Base-by-base conservation (phyloP, 2,329 filamentous ascomycete species). In the Cryphonectria japonica region DNA sequence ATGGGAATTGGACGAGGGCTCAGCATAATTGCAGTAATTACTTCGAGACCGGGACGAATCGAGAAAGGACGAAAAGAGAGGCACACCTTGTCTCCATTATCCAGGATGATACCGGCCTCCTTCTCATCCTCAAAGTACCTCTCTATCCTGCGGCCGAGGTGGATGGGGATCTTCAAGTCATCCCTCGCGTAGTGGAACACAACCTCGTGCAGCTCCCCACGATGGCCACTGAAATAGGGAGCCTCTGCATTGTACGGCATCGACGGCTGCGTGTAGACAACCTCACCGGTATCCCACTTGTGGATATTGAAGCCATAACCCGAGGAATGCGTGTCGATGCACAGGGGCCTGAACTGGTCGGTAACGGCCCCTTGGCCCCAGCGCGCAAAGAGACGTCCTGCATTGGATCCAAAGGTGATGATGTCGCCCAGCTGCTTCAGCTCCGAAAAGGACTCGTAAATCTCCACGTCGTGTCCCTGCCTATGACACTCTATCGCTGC, bases 401-500 rank as follows among this genome's bases (percentile, higher is more conserved):
- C 87, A 74, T 91, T 91, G 63, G 86, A 82, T 2, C 88, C 88
- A 73, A 89, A 89, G 16, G 85, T 87, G 73, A 90, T 90, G 72
- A 90, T 89, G 78, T 90, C 86, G 67, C 88, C 88, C 0, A 91
- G 83, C 6, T 82, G 79, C 74, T 89, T 90, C 69, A 90, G 83
- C 67, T 85, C 84, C 11, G 84, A 80, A 71, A 89, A 89, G 1
- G 85, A 83, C 75, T 90, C 88, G 77, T 89, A 88, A 71, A 91
- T 83, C 69, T 84, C 79, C n/a, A 89, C 88, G 13, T 83, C 80
- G 76, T 90, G 89, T 19, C 89, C 89, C 73, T 90, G 87, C 22
- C 87, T 84, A 72, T 87, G 84, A 75, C 88, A 89, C 78, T 91
- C 89, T 72, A 91, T 88, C 52, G 88, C 88, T 26, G 88, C 86